These are phyloP conservation scores for Neonectria magnoliae DNA, from an alignment of 2,329 filamentous ascomycete species.

Conservation along the genomic window DNA sequence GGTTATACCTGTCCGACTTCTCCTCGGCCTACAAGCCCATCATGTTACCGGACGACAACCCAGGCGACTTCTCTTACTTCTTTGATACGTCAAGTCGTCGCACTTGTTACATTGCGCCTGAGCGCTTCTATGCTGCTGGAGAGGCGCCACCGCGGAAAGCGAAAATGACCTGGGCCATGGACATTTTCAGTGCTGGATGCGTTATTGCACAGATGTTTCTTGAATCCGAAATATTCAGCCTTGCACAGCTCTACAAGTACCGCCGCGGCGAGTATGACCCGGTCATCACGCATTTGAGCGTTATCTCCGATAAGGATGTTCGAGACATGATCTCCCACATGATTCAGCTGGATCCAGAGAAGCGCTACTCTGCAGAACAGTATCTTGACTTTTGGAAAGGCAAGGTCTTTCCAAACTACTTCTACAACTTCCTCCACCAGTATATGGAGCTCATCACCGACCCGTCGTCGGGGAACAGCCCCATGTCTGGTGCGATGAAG, in stretches of 20 bases:
- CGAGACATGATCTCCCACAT: slow-evolving; percentile 92
- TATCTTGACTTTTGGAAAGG: slow-evolving; percentile 92
- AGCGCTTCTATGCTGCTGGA: slow-evolving; percentile 82
- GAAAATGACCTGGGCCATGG: slow-evolving; percentile 90
- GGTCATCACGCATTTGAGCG: slow-evolving; percentile 79
- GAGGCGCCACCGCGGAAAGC: slow-evolving; percentile 69
- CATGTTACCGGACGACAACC: slow-evolving; percentile 94
- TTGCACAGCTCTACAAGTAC: slow-evolving; percentile 96
- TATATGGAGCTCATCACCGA: slow-evolving; percentile 98
- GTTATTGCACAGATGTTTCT: slow-evolving; percentile 97
- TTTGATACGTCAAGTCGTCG: slow-evolving; percentile 92
- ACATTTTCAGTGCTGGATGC: slow-evolving; percentile 96
- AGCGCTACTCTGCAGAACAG: slow-evolving; percentile 91
- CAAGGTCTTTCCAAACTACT: slow-evolving; percentile 95
- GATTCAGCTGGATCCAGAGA: slow-evolving; percentile 94
- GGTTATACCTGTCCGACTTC: slow-evolving; percentile 98
- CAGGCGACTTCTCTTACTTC: slow-evolving; percentile 96
- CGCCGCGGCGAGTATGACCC: slow-evolving; percentile 93
- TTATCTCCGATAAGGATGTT: slow-evolving; percentile 88
- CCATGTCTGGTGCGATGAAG: slow-evolving; percentile 71
- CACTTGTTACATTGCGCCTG: slow-evolving; percentile 95
- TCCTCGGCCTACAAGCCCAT: slow-evolving; percentile 95
- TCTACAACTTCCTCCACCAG: slow-evolving; percentile 96
- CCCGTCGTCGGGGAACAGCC: slow-evolving; percentile 80
- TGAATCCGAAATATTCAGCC: slow-evolving; percentile 95